Base-by-base conservation (phyloP, 176 grass and related monocot species). In the Carex myosuroides region DNA sequence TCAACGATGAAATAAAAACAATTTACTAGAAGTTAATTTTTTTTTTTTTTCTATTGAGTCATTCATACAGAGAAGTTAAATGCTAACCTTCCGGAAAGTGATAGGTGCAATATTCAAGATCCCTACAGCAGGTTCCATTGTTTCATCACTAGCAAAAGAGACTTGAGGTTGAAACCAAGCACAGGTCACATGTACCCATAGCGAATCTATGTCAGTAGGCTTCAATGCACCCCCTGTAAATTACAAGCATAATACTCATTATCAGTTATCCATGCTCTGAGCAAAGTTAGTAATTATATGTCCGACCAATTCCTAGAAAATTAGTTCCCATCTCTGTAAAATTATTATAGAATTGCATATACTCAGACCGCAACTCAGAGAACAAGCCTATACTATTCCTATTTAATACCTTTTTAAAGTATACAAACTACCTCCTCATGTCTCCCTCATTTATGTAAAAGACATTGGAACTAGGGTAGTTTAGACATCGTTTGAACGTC, bases 161-260 rank as follows among this genome's bases (percentile, higher is more conserved):
- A 98, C 89, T 84, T 95, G 95, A 77, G 95, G 91, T 62, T 98
- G 95, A 91, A 98, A 98, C 95, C 95, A 98, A 84, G 95, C 95
- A 83, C 95, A 98, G 80, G 95, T 86, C 59, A 98, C 89, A 26
- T 98, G 95, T 52, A 98, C 95, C 95, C 95, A 98, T 70, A 98
- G 79, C 24, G 84, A 74, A 88, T 98, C 91, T 86, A 95, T 57
- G 79, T 95, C 89, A 60, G 95, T 95, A 67, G 95, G 95, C 86
- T 98, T 98, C 89, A 98, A 80, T 13, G 95, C 95, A 59, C 95
- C 95, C 70, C 95, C 95, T 98, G 74, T 54, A 66, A 73, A 16
- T 88, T 71, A 79, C 64, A 80, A 29, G 60, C 50, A 90, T 6
- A 78, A 78, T 78, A 33, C 22, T 77, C 13, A 77, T 77, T 78